Evolutionary conservation across 2,329 filamentous ascomycete genomes (phyloP), one percentile per base, ranked within the genome.

Genomic region (Acrodontium crateriforme): DNA sequence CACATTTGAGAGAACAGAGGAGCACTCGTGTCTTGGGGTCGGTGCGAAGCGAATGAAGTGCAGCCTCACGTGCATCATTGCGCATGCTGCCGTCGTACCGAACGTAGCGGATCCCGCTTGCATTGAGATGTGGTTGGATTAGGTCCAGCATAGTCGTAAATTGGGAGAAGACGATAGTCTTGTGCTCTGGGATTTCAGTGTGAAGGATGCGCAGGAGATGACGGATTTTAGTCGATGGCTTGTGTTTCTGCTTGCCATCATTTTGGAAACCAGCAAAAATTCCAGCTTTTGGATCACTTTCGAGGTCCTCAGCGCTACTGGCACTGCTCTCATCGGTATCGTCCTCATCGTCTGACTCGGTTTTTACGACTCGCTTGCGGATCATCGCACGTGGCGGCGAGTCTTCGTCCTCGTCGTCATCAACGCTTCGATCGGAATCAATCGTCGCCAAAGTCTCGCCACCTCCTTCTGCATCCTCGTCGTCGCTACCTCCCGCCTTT

Each of bases 131-230:
- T 2, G 89, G 89, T 51, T 95, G 84, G 37, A 98, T 75, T 16
- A 95, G 74, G 58, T 95, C 81, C 24, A 98, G 73, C 89, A 98
- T 98, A 1, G 83, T 89, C 0, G 89, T 98, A 58, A 98, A 98
- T 46, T 95, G 83, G 2, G 84, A 93, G 58, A 98, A 98, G 38
- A 98, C 84, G 46, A 98, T 98, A 50, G 93, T 92, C 52, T 98
- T 98, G 66, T 93, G 82, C 34, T 83, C 66, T 2, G 67, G 61
- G 0, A 75, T 74, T 54, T 98, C 89, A 24, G 71, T 71, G 38
- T 74, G 69, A 6, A 98, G 69, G 28, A 98, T 80, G 35, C 73
- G 66, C 47, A 92, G 69, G 12, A 95, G 67, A 43, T 89, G 75
- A 24, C 78, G 75, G 46, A 98, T 91, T 60, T 98, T 98, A 44